Conservation (phyloP, 2,329 filamentous ascomycete genomes). For the Neopestalotiopsis sp. region DNA sequence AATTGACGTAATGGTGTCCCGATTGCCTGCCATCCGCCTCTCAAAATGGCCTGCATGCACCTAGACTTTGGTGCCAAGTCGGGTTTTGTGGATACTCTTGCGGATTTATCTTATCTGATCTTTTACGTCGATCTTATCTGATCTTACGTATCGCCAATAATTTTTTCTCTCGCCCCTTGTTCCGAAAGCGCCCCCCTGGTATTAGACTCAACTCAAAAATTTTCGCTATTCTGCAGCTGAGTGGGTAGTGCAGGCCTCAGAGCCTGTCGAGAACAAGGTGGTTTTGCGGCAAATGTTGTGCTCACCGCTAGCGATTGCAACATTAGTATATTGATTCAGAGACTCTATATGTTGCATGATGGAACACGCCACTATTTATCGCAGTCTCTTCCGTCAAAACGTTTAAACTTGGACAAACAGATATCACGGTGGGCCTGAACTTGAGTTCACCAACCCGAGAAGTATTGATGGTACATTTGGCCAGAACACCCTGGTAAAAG, state of each 20-base stretch:
- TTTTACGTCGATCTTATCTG: slow-evolving; percentile 2
- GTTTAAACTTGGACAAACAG: too few relatives aligned
- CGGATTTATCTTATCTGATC: neutral
- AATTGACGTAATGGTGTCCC: neutral
- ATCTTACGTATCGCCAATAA: neutral
- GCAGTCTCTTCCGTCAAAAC: too few relatives aligned
- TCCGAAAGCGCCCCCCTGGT: neutral
- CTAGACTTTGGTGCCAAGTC: neutral
- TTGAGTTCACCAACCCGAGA: too few relatives aligned
- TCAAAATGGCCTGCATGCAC: neutral
- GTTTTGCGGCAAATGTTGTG: neutral
- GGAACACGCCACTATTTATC: too few relatives aligned
- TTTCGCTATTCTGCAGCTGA: neutral
- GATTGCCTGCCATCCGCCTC: neutral
- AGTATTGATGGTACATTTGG: too few relatives aligned
- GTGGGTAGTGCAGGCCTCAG: too few relatives aligned
- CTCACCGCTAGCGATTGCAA: neutral
- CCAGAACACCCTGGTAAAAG: too few relatives aligned
- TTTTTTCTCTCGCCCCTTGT: neutral
- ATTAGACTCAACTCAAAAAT: neutral
- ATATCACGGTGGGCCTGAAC: too few relatives aligned
- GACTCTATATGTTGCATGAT: neutral
- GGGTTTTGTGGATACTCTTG: neutral
- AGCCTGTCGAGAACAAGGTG: too few relatives aligned
- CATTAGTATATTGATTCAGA: neutral